Evolutionary conservation across 2,329 filamentous ascomycete genomes (phyloP).

Genomic region (Stachybotrys elegans): DNA sequence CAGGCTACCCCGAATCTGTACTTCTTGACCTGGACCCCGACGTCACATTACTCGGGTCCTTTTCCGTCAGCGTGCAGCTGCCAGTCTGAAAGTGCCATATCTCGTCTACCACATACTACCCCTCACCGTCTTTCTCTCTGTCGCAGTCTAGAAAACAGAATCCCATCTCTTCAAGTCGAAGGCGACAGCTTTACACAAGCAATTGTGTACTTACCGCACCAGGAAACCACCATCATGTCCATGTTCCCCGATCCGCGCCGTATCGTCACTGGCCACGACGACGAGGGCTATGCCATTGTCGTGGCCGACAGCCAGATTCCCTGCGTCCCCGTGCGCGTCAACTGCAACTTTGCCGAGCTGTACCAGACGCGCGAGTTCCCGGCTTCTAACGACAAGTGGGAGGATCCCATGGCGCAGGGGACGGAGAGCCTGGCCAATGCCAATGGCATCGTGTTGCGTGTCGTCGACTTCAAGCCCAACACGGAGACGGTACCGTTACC

Average conservation of each 20-base stretch:
- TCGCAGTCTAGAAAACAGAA: no score
- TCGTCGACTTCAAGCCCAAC: slow-evolving; percentile 13
- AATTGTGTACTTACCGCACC: background rate
- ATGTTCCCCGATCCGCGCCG: slow-evolving; percentile 9
- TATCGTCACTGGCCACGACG: slow-evolving; percentile 14
- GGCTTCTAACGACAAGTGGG: slow-evolving; percentile 13
- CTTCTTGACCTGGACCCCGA: no score
- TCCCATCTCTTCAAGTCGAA: no score
- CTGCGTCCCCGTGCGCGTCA: slow-evolving; percentile 2
- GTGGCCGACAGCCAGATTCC: slow-evolving; percentile 10
- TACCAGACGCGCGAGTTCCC: slow-evolving; percentile 16
- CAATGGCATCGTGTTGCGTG: slow-evolving; percentile 12
- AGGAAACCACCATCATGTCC: background rate
- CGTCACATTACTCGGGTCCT: no score
- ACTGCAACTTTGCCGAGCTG: slow-evolving; percentile 12
- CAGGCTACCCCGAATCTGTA: no score
- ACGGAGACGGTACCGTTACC: slow-evolving; percentile 6
- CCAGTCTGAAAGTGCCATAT: no score
- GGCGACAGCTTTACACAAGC: no score
- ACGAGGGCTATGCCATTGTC: slow-evolving; percentile 9
- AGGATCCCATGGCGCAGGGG: slow-evolving; percentile 9
- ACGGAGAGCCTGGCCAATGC: slow-evolving; percentile 12
- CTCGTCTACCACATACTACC: no score
- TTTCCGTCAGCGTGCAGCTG: no score
- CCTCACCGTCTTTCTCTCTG: no score